Evolutionary conservation across 2,329 filamentous ascomycete genomes (phyloP).

Genomic region (Neofusicoccum kwambonambiense): DNA sequence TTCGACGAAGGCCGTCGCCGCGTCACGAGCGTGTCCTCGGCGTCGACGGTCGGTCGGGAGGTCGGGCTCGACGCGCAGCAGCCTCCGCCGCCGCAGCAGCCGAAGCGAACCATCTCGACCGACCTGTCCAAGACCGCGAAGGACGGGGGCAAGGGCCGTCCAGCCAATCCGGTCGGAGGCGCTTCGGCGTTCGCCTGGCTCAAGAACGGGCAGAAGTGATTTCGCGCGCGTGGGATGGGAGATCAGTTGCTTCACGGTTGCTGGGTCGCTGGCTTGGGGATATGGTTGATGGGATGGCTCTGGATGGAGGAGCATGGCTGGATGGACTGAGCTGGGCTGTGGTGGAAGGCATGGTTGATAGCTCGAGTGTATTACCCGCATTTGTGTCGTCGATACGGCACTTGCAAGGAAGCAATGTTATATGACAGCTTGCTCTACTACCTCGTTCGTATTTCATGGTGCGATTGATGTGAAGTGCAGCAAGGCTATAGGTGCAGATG

Average conservation of each 20-base stretch:
- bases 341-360: too few species aligned
- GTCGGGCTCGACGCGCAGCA: slow-evolving; percentile 1
- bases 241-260: background rate
- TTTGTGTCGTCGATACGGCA: too few species aligned
- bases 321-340: too few species aligned
- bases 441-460: too few species aligned
- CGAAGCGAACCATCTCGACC: slow-evolving; percentile 13
- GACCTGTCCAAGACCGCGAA: background rate
- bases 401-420: too few species aligned
- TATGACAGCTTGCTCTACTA: too few species aligned
- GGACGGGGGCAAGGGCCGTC: background rate
- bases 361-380: too few species aligned
- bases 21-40: slow-evolving; percentile 19
- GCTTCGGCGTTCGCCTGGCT: slow-evolving; percentile 94
- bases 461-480: too few species aligned
- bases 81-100: background rate
- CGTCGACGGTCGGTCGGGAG: slow-evolving; percentile 17
- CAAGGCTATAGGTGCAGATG: too few species aligned
- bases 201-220: slow-evolving; percentile 44
- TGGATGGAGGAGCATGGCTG: too few species aligned
- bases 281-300: too few species aligned
- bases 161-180: slow-evolving; percentile 77
- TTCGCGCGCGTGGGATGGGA: background rate
- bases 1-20: slow-evolving; percentile 49
- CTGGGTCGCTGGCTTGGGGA: background rate